Evolutionary conservation across 805 yeast genomes (phyloP), one percentile per base, ranked within the genome.

Genomic region (Scheffersomyces amazonensis): DNA sequence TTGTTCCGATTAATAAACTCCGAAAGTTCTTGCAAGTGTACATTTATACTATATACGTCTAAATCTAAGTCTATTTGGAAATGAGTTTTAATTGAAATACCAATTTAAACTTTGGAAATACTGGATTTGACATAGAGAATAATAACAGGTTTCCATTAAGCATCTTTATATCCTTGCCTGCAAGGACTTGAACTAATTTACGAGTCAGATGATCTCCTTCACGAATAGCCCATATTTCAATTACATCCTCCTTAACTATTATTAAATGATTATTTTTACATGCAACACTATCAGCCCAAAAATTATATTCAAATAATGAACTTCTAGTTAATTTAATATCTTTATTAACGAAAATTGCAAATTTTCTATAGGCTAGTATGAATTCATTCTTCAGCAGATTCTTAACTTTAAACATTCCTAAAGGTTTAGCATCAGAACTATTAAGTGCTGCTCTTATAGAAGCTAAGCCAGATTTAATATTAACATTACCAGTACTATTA

Each of bases 151-250:
- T 50, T 12, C 48, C 41, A 34, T 49, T 50, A 8, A 66, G 42
- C 51, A 62, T 43, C 13, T 45, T 49, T 22, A 87, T 75, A 47
- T 79, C 86, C 53, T 81, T 83, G 16, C 91, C 91, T 3, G 80
- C 74, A 29, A 87, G 70, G 4, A 86, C 82, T 54, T 87, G 95
- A 16, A 75, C 66, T 10, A 83, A 73, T 24, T 73, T 73, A 38
- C 63, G 69, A 9, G 73, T 43, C 3, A 72, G 71, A 15, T 59
- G 60, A 15, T 71, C 69, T 36, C 61, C 58, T 42, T 68, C 73
- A 32, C 73, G 72, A 18, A 83, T 63, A 24, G 79, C 71, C 66
- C 89, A 79, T 2, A 87, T 69, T 52, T 87, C 95, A 7, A 86
- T 68, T 33, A 81, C 72, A 46, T 84, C 88, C 16, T 80, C 80